Evolutionary conservation across 2,329 filamentous ascomycete species (phyloP).

Genomic region (Beauveria caledonica): DNA sequence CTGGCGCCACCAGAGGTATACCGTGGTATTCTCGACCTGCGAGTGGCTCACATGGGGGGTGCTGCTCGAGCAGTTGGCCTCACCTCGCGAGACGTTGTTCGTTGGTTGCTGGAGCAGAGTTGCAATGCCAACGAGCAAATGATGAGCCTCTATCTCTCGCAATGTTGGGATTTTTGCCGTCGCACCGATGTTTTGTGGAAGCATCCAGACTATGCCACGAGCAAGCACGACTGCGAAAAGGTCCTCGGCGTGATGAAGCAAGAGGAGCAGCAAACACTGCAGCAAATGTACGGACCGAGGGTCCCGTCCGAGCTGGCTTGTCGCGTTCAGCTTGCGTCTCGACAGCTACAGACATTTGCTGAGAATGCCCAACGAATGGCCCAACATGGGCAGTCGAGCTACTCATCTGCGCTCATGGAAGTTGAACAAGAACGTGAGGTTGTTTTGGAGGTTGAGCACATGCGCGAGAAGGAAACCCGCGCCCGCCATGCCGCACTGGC

Average conservation of each 20-base stretch:
- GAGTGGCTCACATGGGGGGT: not conserved
- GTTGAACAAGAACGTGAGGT: slow-evolving; percentile 53
- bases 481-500: slow-evolving; percentile 28
- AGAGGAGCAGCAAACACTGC: slow-evolving; percentile 47
- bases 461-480: slow-evolving; percentile 45
- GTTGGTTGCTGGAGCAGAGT: slow-evolving; percentile 57
- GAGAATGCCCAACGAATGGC: not conserved
- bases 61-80: slow-evolving; percentile 2
- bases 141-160: slow-evolving; percentile 48
- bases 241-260: slow-evolving; percentile 28
- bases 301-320: not conserved
- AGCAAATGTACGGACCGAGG: slow-evolving; percentile 45
- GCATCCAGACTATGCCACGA: slow-evolving; percentile 32
- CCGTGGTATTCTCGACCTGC: slow-evolving; percentile 47
- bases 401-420: slow-evolving; percentile 48
- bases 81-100: slow-evolving; percentile 24
- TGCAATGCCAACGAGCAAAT: slow-evolving; percentile 52
- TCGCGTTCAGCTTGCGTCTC: not conserved
- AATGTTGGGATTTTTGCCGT: slow-evolving; percentile 53
- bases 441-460: slow-evolving; percentile 47
- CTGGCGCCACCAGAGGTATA: slow-evolving; percentile 53
- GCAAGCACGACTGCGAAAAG: slow-evolving; percentile 23
- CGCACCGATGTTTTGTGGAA: slow-evolving; percentile 40
- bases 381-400: slow-evolving; percentile 2
- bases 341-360: not conserved